Conservation (phyloP, 139 green algal species). For the Marvania coccoides region DNA sequence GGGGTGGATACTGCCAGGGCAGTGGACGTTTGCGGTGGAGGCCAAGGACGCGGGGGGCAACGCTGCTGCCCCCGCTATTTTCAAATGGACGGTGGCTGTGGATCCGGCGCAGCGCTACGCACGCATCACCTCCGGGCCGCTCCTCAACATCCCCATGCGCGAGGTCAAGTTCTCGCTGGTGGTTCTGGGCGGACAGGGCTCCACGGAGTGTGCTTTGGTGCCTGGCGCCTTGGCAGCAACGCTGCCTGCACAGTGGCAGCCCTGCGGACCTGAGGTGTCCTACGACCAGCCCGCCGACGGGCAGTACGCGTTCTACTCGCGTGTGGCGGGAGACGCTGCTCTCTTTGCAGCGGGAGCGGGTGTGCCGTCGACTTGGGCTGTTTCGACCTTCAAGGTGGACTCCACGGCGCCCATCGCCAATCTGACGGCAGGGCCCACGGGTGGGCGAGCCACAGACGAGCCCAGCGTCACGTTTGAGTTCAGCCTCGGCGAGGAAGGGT, state of each 20-base stretch:
- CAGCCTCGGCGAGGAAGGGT: slow-evolving; percentile 8
- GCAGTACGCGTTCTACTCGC: slow-evolving; percentile 5
- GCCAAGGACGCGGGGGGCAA: slow-evolving; percentile 20
- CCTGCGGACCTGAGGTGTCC: not conserved
- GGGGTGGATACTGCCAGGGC: slow-evolving; percentile 25
- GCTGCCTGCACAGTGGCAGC: not conserved
- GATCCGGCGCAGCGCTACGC: not conserved
- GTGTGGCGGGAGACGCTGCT: not conserved
- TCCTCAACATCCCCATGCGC: not conserved
- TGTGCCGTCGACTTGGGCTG: not conserved
- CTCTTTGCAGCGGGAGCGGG: not conserved
- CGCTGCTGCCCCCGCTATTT: not conserved
- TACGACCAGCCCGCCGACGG: not conserved
- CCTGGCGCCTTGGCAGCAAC: not conserved
- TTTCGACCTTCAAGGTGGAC: slow-evolving; percentile 20
- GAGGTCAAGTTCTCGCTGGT: not conserved
- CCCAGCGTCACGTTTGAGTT: slow-evolving; percentile 1
- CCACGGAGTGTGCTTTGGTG: not conserved
- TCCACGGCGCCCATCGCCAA: slow-evolving; percentile 5
- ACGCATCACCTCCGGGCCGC: not conserved
- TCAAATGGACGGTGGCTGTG: slow-evolving; percentile 5
- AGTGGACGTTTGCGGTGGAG: slow-evolving; percentile 9
- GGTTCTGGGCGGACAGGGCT: not conserved
- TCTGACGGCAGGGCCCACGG: slow-evolving; percentile 3
- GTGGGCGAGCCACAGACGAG: not conserved